Conservation (phyloP, 108 stramenopile species). For the Nannochloropsis salina region DNA sequence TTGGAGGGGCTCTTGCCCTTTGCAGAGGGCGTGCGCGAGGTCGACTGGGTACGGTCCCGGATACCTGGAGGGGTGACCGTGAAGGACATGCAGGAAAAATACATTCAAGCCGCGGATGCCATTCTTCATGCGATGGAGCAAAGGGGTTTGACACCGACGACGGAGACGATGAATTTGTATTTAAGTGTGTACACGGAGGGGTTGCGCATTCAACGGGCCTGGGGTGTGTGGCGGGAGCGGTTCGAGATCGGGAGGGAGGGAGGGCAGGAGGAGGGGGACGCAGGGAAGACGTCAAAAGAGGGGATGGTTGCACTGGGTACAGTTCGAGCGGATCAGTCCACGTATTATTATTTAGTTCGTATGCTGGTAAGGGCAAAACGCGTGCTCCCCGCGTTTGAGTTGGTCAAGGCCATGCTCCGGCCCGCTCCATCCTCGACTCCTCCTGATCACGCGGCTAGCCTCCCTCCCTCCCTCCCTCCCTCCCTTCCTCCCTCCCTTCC, state of each 20-base stretch:
- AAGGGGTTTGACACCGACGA: neutral
- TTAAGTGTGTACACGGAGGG: conserved; percentile 14
- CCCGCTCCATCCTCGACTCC: neutral
- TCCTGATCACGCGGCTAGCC: neutral
- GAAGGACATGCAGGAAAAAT: conserved; percentile 15
- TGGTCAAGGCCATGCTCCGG: neutral
- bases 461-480: neutral
- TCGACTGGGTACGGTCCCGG: neutral
- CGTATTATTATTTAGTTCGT: neutral
- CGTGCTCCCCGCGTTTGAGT: neutral
- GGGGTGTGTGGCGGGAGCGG: neutral
- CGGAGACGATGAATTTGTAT: conserved; percentile 16
- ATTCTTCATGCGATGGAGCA: neutral
- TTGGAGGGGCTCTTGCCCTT: neutral
- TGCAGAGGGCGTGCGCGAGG: neutral
- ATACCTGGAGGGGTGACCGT: neutral
- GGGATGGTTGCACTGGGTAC: neutral
- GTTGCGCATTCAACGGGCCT: neutral
- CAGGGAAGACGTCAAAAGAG: neutral
- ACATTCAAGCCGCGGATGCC: neutral
- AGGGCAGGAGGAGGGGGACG: neutral
- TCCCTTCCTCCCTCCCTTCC: neutral
- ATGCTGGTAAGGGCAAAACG: neutral
- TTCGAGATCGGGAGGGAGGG: neutral
- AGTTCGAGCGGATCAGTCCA: neutral